phyloP scores from a whole-genome alignment of 2,329 filamentous ascomycete genomes.

The Sphaceloma murrayae region DNA sequence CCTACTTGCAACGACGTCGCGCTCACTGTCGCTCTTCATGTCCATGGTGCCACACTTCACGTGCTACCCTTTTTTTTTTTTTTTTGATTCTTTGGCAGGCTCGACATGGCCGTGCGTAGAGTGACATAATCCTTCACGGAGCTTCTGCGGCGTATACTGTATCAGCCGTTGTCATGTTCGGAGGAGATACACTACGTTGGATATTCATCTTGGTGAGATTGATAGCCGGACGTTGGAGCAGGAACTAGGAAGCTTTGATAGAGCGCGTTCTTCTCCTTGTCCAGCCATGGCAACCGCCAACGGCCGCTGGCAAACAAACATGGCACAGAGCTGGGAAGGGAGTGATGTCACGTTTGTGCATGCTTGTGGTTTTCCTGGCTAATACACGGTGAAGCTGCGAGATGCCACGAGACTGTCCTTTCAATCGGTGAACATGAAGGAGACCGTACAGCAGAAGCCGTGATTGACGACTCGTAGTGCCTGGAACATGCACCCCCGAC shows the following conservation, averaged over 20 bases:
- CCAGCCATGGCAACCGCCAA: conserved; percentile 13
- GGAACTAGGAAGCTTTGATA: not conserved
- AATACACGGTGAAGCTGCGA: too few relatives aligned
- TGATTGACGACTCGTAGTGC: too few relatives aligned
- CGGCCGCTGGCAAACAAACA: conserved; percentile 9
- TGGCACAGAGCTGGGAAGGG: not conserved
- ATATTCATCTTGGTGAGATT: conserved; percentile 11
- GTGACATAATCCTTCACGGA: too few relatives aligned
- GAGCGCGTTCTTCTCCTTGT: not conserved
- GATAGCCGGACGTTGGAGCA: not conserved
- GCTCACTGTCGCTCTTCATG: not conserved
- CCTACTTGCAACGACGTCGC: conserved; percentile 13
- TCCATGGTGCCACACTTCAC: too few relatives aligned
- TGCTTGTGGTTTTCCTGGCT: too few relatives aligned
- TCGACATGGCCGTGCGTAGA: too few relatives aligned
- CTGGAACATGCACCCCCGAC: too few relatives aligned
- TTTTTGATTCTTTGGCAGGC: not conserved
- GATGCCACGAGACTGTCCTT: too few relatives aligned
- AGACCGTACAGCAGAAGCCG: too few relatives aligned
- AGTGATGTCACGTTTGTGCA: not conserved
- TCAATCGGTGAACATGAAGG: too few relatives aligned
- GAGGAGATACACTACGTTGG: not conserved
- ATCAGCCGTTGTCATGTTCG: not conserved
- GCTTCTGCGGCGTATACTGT: too few relatives aligned
- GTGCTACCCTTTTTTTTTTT: too few relatives aligned